phyloP scores from a whole-genome alignment of 352 stramenopile species.

The Phytophthora foliorum region DNA sequence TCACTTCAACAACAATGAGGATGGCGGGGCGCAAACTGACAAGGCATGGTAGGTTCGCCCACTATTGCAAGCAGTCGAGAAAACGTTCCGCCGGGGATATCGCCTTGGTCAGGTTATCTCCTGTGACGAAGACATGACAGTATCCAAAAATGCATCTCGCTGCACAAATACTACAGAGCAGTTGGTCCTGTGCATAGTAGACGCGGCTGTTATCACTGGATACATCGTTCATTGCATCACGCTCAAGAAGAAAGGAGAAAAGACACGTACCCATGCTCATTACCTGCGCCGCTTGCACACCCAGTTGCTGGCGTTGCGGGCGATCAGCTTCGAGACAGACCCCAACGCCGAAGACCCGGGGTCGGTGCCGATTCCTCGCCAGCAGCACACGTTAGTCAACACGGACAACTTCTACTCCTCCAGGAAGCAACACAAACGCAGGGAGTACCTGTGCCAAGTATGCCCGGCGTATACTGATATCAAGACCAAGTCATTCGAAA shows the following conservation, averaged over 20 bases:
- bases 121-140: conserved; percentile 35
- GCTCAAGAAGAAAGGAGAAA: conserved; percentile 1
- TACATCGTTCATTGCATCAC: conserved; percentile 24
- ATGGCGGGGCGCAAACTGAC: neutral
- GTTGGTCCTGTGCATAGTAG: conserved; percentile 30
- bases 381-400: conserved; percentile 12
- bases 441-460: conserved; percentile 33
- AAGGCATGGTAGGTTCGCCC: conserved; percentile 29
- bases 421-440: conserved; percentile 11
- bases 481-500: conserved; percentile 19
- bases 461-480: conserved; percentile 17
- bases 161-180: conserved; percentile 39
- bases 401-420: conserved; percentile 12
- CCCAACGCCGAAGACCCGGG: conserved; percentile 24
- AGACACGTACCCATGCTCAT: conserved; percentile 10
- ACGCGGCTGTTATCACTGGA: conserved; percentile 25
- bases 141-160: conserved; percentile 19
- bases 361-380: conserved; percentile 1
- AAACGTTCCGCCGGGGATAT: conserved; percentile 28
- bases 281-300: conserved; percentile 28
- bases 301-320: conserved; percentile 4
- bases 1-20: conserved; percentile 32
- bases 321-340: conserved; percentile 16
- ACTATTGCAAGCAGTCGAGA: conserved; percentile 27
- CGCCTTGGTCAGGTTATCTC: conserved; percentile 20